A percentile compares a stretch with the other conserved stretches of the same genome.
phyloP scores from a whole-genome alignment of 257 asterid species.

The Pogostemon cablin region DNA sequence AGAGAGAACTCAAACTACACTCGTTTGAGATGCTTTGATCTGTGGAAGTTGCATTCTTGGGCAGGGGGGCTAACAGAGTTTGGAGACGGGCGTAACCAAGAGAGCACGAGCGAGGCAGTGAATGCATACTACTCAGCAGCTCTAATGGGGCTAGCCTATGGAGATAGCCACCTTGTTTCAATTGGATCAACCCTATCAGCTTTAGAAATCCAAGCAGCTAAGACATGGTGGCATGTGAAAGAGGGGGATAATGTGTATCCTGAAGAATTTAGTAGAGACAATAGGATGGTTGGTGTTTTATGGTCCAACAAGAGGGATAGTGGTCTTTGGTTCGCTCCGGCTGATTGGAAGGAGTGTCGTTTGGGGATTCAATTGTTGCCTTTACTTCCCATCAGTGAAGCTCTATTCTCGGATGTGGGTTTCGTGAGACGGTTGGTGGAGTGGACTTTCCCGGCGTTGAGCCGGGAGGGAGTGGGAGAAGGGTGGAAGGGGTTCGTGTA shows the following conservation, averaged over 20 bases:
- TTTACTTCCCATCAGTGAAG: slow-evolving; percentile 71
- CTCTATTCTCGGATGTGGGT: slow-evolving; percentile 61
- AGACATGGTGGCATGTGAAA: slow-evolving; percentile 91
- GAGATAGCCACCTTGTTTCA: slow-evolving; percentile 78
- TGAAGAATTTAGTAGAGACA: slow-evolving; percentile 57
- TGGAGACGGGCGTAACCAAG: slow-evolving; percentile 91
- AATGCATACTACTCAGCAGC: slow-evolving; percentile 95
- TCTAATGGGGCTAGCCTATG: slow-evolving; percentile 87
- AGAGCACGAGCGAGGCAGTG: slow-evolving; percentile 94
- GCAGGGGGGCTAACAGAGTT: slow-evolving; percentile 93
- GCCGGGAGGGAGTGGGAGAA: slow-evolving; percentile 86
- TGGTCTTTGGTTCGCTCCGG: slow-evolving; percentile 90
- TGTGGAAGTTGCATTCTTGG: slow-evolving; percentile 93
- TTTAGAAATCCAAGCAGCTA: slow-evolving; percentile 79
- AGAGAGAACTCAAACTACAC: slow-evolving; percentile 55
- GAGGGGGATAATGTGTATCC: slow-evolving; percentile 56
- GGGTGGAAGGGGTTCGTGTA: slow-evolving; percentile 94
- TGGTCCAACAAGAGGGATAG: slow-evolving; percentile 92
- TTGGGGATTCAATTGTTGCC: slow-evolving; percentile 89
- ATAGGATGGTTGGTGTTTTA: slow-evolving; percentile 81
- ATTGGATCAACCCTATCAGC: slow-evolving; percentile 74
- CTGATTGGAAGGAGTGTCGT: slow-evolving; percentile 77
- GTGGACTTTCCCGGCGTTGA: slow-evolving; percentile 79
- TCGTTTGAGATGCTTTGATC: slow-evolving; percentile 79
- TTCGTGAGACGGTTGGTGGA: slow-evolving; percentile 65